These are phyloP conservation scores for Xenoacremonium recifei DNA, from an alignment of 2,329 filamentous ascomycete genomes.

Conservation along the genomic window DNA sequence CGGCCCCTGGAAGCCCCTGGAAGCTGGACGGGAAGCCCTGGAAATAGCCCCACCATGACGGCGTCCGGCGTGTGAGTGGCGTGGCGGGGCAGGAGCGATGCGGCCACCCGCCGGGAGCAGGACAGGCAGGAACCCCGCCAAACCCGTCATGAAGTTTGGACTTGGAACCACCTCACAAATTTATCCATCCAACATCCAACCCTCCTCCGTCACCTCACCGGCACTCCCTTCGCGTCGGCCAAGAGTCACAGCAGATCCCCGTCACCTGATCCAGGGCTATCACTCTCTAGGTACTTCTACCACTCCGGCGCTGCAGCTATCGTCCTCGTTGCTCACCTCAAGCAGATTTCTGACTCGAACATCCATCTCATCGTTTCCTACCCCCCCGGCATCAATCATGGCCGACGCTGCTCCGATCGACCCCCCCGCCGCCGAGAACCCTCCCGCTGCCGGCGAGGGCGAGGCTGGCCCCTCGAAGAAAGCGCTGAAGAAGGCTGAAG, in stretches of 20 bases:
- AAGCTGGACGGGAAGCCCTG: constrained; percentile 2
- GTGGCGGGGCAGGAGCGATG: constrained; percentile 21
- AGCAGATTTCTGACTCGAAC: constrained; percentile 2
- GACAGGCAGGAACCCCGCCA: too few relatives aligned
- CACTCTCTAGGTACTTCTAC: constrained; percentile 4
- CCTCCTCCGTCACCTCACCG: constrained; percentile 23
- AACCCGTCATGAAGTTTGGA: constrained; percentile 23
- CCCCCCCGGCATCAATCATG: constrained; percentile 11
- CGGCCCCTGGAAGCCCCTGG: constrained; percentile 6
- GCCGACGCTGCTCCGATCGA: constrained; percentile 15
- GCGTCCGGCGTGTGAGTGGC: constrained; percentile 13
- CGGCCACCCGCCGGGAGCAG: constrained; percentile 16
- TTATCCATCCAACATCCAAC: too few relatives aligned
- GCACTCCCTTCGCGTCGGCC: constrained; percentile 12
- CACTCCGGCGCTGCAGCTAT: constrained; percentile 6
- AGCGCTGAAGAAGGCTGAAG: constrained; percentile 79
- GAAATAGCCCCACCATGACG: constrained; percentile 24
- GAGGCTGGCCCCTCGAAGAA: constrained; percentile 41
- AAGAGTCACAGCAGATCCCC: constrained; percentile 17
- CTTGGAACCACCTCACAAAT: constrained; percentile 17
- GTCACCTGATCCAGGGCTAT: constrained; percentile 16
- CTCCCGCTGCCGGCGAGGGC: constrained; percentile 12
- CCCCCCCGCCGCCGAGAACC: constrained; percentile 14
- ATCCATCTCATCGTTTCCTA: neutral
- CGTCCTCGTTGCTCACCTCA: constrained; percentile 4